Evolutionary conservation across 2,329 filamentous ascomycete species (phyloP).

Genomic region (Rhynchosporium secalis): DNA sequence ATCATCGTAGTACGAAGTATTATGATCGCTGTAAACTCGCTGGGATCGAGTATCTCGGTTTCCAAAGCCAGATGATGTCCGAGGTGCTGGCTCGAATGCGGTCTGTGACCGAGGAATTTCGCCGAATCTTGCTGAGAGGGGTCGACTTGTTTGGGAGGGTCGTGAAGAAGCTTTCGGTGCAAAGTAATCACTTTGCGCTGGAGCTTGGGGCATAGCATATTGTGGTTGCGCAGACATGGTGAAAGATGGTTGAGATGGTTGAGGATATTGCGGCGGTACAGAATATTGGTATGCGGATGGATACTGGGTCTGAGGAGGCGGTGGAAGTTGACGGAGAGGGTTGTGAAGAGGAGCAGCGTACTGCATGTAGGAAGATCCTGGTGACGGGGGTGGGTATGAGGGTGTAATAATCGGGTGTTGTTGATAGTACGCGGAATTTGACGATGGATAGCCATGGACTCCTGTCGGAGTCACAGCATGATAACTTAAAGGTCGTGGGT

Average conservation of each 20-base stretch:
- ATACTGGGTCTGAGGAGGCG: constrained; percentile 5
- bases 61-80: constrained; percentile 28
- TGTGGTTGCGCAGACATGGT: constrained; percentile 18
- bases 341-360: constrained; percentile 23
- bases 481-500: constrained; percentile 31
- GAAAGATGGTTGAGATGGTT: constrained; percentile 3
- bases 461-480: constrained; percentile 23
- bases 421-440: constrained; percentile 31
- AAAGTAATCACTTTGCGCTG: constrained; percentile 19
- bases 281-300: not conserved
- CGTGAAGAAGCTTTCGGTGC: constrained; percentile 26
- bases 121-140: constrained; percentile 32
- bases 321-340: not conserved
- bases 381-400: constrained; percentile 27
- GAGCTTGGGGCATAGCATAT: constrained; percentile 6
- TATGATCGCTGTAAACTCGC: constrained; percentile 13
- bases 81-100: constrained; percentile 26
- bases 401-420: constrained; percentile 20
- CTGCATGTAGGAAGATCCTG: constrained; percentile 28
- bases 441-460: constrained; percentile 31
- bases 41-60: constrained; percentile 19
- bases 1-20: constrained; percentile 30
- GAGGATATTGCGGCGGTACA: constrained; percentile 9
- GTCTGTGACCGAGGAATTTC: constrained; percentile 27
- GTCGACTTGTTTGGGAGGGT: constrained; percentile 5